Evolutionary conservation across 305 asterid genomes (phyloP).

Genomic region (Withania somnifera): DNA sequence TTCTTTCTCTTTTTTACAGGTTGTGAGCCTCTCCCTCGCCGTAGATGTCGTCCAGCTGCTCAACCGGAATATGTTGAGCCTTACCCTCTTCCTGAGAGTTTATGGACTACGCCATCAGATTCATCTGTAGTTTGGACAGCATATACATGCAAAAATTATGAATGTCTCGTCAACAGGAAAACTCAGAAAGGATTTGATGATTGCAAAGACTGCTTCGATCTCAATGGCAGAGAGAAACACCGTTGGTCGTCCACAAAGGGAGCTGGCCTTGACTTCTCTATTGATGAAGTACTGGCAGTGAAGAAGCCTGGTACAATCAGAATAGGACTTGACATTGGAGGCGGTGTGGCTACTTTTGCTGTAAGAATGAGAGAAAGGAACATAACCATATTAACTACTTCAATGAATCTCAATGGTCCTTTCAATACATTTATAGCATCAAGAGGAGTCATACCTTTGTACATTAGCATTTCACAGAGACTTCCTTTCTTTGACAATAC

Average conservation of each 20-base stretch:
- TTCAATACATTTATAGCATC: constrained; percentile 55
- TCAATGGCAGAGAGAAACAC: constrained; percentile 32
- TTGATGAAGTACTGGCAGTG: constrained; percentile 47
- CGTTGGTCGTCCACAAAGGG: constrained; percentile 25
- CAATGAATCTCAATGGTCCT: constrained; percentile 62
- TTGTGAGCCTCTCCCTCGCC: constrained; percentile 32
- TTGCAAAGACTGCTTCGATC: constrained; percentile 61
- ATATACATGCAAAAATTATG: constrained; percentile 46
- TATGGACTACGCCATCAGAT: constrained; percentile 54
- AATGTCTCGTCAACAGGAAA: constrained; percentile 38
- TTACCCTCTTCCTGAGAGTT: constrained; percentile 39
- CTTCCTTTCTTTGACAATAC: constrained; percentile 64
- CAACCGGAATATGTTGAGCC: constrained; percentile 26
- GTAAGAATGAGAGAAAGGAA: constrained; percentile 61
- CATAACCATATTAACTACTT: constrained; percentile 45
- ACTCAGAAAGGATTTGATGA: constrained; percentile 47
- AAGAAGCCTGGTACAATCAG: constrained; percentile 37
- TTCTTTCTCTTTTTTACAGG: constrained; percentile 21
- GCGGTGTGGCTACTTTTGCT: constrained; percentile 64
- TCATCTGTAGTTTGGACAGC: constrained; percentile 61
- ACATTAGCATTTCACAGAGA: constrained; percentile 57
- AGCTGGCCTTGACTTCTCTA: constrained; percentile 37
- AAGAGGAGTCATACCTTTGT: constrained; percentile 57
- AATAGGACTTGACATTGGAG: constrained; percentile 72
- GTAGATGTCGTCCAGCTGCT: constrained; percentile 34